Evolutionary conservation across 164 flowering plant species (phyloP).

Genomic region (Brasenia schreberi): DNA sequence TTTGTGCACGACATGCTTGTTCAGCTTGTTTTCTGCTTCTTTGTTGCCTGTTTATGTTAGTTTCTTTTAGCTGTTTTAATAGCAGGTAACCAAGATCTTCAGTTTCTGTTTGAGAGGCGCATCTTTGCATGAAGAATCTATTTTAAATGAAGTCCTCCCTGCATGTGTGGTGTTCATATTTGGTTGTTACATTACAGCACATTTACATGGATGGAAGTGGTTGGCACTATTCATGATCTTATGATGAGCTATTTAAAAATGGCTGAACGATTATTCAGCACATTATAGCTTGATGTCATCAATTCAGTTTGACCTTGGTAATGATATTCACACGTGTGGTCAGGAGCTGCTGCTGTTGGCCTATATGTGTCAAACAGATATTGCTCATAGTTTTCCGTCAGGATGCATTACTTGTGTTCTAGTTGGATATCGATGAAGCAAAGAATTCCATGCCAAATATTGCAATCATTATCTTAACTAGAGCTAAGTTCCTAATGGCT

Average conservation of each 20-base stretch:
- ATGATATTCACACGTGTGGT: not conserved
- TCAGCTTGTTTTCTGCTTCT: not conserved
- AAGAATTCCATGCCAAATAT: no score
- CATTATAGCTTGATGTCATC: not conserved
- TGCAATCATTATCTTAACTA: no score
- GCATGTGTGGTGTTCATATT: not conserved
- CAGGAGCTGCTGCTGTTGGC: not conserved
- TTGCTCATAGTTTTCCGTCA: not conserved
- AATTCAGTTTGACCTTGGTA: not conserved
- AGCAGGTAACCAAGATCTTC: constrained; percentile 1
- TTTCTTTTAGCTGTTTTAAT: not conserved
- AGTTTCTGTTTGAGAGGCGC: not conserved
- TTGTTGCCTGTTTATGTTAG: not conserved
- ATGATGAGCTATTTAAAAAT: not conserved
- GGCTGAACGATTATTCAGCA: not conserved
- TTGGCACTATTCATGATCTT: not conserved
- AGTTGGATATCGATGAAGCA: not conserved
- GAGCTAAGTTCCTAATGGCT: no score
- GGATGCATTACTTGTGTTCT: not conserved
- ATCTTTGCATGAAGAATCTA: not conserved
- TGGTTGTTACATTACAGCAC: not conserved
- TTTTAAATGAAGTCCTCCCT: not conserved
- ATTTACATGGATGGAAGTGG: not conserved
- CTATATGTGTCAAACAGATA: not conserved
- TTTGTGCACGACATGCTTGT: not conserved